Evolutionary conservation across 768 basidiomycete species (phyloP).

Genomic region (Lentinula edodes): DNA sequence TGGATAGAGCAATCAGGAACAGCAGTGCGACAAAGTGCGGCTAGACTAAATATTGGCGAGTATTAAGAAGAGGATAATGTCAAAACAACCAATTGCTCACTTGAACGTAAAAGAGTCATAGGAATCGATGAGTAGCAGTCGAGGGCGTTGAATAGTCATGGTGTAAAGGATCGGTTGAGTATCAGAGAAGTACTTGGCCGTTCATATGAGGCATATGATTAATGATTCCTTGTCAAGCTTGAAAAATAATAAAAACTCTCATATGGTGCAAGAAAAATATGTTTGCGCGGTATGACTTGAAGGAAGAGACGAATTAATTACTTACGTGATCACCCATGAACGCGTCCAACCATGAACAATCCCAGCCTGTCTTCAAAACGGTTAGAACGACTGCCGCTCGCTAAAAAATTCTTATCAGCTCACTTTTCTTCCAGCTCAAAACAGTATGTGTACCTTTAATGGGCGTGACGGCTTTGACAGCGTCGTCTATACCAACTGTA

Average conservation of each 20-base stretch:
- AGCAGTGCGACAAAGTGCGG: conserved; percentile 58
- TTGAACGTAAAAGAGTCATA: conserved; percentile 90
- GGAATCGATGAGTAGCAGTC: conserved; percentile 71
- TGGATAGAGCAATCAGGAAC: conserved; percentile 58
- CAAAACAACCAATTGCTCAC: conserved; percentile 25
- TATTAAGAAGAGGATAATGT: background rate
- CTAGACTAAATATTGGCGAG: conserved; percentile 43
- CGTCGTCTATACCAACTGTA: conserved; percentile 41
- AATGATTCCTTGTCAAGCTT: background rate
- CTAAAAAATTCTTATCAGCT: background rate
- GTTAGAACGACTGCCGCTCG: conserved; percentile 17
- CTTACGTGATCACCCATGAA: conserved; percentile 8
- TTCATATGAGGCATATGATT: background rate
- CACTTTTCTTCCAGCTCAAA: conserved; percentile 43
- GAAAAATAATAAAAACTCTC: background rate
- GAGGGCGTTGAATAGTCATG: conserved; percentile 36
- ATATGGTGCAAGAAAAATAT: background rate
- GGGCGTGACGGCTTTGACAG: conserved; percentile 58
- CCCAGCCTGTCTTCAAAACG: conserved; percentile 30
- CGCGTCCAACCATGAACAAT: conserved; percentile 14
- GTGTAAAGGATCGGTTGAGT: background rate
- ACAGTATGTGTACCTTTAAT: conserved; percentile 78
- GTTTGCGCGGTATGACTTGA: background rate
- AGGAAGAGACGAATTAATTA: background rate
- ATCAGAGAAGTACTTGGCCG: background rate